Base-by-base conservation (phyloP, 345 rosid genomes). In the Luvunga scandens region DNA sequence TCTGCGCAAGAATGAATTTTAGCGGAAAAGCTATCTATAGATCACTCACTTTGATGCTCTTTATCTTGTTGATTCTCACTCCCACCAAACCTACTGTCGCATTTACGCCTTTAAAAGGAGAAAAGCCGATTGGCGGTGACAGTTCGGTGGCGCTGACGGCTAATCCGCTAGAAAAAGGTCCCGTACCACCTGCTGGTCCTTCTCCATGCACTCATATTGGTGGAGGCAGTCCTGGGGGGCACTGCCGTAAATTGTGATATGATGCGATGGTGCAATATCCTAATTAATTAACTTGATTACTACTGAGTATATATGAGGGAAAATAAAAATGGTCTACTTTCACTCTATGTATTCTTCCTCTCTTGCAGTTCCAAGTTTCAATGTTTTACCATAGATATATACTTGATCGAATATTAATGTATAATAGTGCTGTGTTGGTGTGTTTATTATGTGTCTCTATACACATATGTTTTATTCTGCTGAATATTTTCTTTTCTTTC, bases 181-280 rank as follows among this genome's bases (percentile, higher is more conserved):
- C 78, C 14, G 71, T 75, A 6, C 78, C 78, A 10, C 78, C 78
- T 0, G 6, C 8, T 2, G 71, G 62, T 21, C 3, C 78, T 31
- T 75, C 78, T 22, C 33, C 78, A 0, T 75, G 78, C 24, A 75
- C 70, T n/a, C 8, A 75, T 66, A 75, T 75, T 6, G 9, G 21
- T n/a, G 75, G 75, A 24, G 13, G 48, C 24, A 14, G 27, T 31
- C 48, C 7, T 4, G 78, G 71, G 21, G 78, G 78, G 7, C 62
- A 64, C 4, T 75, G 78, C 57, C 22, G 24, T 48, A 2, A 64
- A 22, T 30, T 19, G 48, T 66, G 60, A 72, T 9, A 6, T 28
- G 60, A 21, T 24, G 50, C 13, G 50, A 45, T 56, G 75, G 64
- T 56, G 48, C 22, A 56, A 53, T 56, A 55, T 7, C 75, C 30